A percentile compares a stretch with the other conserved stretches of the same genome.
Evolutionary conservation across 768 basidiomycete species (phyloP).

Genomic region (Panaeolus cyanescens): DNA sequence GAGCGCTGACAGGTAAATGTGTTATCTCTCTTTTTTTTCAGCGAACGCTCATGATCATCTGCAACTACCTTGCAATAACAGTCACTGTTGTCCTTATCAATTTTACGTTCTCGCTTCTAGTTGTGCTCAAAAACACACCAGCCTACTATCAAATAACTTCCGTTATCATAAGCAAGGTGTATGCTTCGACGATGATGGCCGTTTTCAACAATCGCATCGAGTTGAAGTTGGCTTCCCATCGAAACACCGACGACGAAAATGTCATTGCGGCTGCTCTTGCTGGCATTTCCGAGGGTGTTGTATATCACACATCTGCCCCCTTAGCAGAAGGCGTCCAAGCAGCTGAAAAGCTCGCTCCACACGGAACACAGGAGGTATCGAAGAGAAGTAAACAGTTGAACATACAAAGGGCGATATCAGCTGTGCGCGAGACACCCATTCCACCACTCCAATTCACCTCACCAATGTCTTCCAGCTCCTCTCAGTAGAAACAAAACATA

Average conservation of each 20-base stretch:
- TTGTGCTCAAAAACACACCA: constrained; percentile 2
- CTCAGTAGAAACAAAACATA: no score
- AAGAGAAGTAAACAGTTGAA: no score
- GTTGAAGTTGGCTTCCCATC: neutral
- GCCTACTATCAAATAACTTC: constrained; percentile 8
- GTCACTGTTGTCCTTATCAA: constrained; percentile 10
- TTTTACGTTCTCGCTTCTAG: neutral
- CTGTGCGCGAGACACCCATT: no score
- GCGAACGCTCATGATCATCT: no score
- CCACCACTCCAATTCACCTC: no score
- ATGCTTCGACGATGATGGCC: constrained; percentile 17
- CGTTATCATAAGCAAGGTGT: constrained; percentile 13
- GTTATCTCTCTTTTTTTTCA: no score
- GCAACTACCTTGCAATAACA: neutral
- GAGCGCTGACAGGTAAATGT: constrained; percentile 13
- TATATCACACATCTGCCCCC: neutral
- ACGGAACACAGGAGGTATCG: neutral
- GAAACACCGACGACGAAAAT: neutral
- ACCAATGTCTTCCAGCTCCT: no score
- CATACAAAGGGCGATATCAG: no score
- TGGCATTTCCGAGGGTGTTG: neutral
- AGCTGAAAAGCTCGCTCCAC: no score
- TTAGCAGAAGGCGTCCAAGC: no score
- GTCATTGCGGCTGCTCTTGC: neutral
- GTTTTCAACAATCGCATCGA: constrained; percentile 14